A percentile compares a stretch with the other conserved stretches of the same genome.
These are phyloP conservation scores for Chamaecyparis obtusa DNA, from an alignment of 75 land plant genomes.

Conservation along the genomic window DNA sequence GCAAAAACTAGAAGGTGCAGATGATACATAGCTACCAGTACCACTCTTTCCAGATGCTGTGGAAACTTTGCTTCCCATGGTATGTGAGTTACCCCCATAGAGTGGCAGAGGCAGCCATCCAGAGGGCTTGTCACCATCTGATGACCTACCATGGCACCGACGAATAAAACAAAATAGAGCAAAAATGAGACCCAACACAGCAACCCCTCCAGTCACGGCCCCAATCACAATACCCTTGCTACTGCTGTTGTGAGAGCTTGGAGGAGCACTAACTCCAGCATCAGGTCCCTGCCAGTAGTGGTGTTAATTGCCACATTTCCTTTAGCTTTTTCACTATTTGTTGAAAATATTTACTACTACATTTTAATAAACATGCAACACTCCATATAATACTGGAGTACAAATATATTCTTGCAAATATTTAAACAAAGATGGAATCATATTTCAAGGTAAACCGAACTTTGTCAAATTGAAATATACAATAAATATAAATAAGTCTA, in stretches of 20 bases:
- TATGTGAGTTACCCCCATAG: conserved; percentile 63
- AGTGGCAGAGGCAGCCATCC: conserved; percentile 69
- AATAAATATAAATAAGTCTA: no score
- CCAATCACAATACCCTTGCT: conserved; percentile 14
- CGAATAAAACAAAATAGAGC: conserved; percentile 14
- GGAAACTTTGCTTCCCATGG: conserved; percentile 31
- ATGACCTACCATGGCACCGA: conserved; percentile 17
- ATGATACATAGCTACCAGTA: conserved; percentile 67
- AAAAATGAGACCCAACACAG: conserved; percentile 5
- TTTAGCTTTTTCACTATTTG: not conserved
- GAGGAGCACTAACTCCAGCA: not conserved
- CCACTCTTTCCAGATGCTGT: conserved; percentile 56
- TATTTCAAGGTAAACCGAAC: not conserved
- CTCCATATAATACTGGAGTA: not conserved
- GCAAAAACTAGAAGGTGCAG: conserved; percentile 68
- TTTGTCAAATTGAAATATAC: not conserved
- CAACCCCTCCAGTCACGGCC: conserved; percentile 21
- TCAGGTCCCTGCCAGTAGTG: not conserved
- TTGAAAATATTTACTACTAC: not conserved
- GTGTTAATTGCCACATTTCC: not conserved
- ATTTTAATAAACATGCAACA: not conserved
- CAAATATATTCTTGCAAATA: not conserved
- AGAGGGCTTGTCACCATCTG: not conserved
- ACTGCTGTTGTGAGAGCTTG: not conserved
- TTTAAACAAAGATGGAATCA: not conserved